Conservation (phyloP, 2,329 filamentous ascomycete species). For the Talaromyces albobiverticillius region DNA sequence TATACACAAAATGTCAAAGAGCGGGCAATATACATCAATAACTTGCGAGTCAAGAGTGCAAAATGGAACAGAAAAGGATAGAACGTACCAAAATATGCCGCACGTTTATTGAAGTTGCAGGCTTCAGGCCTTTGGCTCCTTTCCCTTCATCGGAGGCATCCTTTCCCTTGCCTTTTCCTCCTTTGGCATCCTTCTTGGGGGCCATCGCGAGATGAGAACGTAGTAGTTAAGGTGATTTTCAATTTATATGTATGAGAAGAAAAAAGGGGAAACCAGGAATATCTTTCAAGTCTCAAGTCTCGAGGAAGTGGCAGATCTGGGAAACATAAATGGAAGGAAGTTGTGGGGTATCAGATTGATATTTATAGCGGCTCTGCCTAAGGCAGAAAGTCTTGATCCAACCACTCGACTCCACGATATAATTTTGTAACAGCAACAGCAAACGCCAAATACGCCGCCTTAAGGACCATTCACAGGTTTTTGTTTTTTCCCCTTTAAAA, state of each 20-base stretch:
- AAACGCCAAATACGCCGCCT: too few relatives aligned
- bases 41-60: too few relatives aligned
- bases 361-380: background rate
- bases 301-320: too few relatives aligned
- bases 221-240: too few relatives aligned
- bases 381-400: background rate
- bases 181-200: constrained; percentile 42
- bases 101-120: constrained; percentile 62
- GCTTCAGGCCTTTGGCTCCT: constrained; percentile 48
- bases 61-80: background rate
- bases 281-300: background rate
- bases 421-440: too few relatives aligned
- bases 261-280: background rate
- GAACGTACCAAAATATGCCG: constrained; percentile 58
- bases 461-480: too few relatives aligned
- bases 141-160: constrained; percentile 33
- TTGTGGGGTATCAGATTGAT: background rate
- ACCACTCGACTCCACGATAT: too few relatives aligned
- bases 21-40: constrained; percentile 5
- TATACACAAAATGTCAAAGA: constrained; percentile 7
- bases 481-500: too few relatives aligned
- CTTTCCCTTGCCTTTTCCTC: constrained; percentile 42
- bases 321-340: background rate
- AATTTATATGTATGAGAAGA: background rate
- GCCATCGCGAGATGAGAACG: constrained; percentile 29